A percentile compares a stretch with the other conserved stretches of the same genome.
Conservation (phyloP, 129 eudicot genomes). For the sunflower (Helianthus annuus) region HanXRQr2.0-SUNRISE NC_035434.2:115991013-115991512, state of each 20-base stretch:
- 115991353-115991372: slow-evolving; percentile 80
- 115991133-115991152: slow-evolving; percentile 72
- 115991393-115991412: slow-evolving; percentile 94
- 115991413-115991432: slow-evolving; percentile 94
- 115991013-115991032: slow-evolving; percentile 96
- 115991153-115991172: slow-evolving; percentile 64
- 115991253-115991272: slow-evolving; percentile 85
- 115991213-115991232: slow-evolving; percentile 93
- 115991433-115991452: slow-evolving; percentile 86
- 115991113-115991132: slow-evolving; percentile 69
- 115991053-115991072: slow-evolving; percentile 67
- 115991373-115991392: slow-evolving; percentile 89
- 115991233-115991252: slow-evolving; percentile 85
- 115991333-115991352: slow-evolving; percentile 90
- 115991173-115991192: slow-evolving; percentile 72
- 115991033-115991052: slow-evolving; percentile 92
- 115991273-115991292: slow-evolving; percentile 81
- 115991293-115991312: slow-evolving; percentile 79
- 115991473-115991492: slow-evolving; percentile 88
- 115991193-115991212: slow-evolving; percentile 94
- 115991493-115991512: slow-evolving; percentile 81
- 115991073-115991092: slow-evolving; percentile 34
- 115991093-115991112: slow-evolving; percentile 56
- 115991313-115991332: slow-evolving; percentile 88
- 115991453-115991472: slow-evolving; percentile 97